Evolutionary conservation across 2,329 filamentous ascomycete species (phyloP).

Genomic region (Xylaria hypoxylon): DNA sequence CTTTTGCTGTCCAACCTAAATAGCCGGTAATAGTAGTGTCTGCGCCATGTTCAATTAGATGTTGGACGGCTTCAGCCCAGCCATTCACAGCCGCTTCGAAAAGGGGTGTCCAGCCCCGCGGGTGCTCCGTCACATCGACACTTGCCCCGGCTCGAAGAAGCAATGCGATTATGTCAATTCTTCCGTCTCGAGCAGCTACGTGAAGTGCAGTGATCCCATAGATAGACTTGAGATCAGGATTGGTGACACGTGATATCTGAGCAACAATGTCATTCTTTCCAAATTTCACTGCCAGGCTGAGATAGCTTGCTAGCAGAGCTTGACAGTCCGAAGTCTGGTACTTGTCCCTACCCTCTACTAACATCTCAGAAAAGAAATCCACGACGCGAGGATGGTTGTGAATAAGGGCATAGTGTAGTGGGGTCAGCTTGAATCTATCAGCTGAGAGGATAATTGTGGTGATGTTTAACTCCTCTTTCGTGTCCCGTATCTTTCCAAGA

Average conservation of each 20-base stretch:
- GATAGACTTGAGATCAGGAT: slow-evolving; percentile 28
- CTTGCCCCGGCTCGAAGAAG: not conserved
- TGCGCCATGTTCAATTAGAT: slow-evolving; percentile 48
- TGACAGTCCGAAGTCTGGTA: not conserved
- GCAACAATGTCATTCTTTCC: slow-evolving; percentile 4
- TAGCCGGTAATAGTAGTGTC: slow-evolving; percentile 42
- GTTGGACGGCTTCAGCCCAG: slow-evolving; percentile 41
- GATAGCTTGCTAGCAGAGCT: slow-evolving; percentile 8
- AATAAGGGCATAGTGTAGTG: slow-evolving; percentile 26
- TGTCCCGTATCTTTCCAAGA: not conserved
- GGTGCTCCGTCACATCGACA: slow-evolving; percentile 42
- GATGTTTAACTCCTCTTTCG: not conserved
- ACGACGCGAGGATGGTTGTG: not conserved
- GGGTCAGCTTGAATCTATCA: slow-evolving; percentile 20
- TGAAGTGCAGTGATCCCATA: slow-evolving; percentile 45
- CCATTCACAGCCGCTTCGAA: slow-evolving; percentile 49
- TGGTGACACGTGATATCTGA: slow-evolving; percentile 11
- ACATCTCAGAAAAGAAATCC: not conserved
- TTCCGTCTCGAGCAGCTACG: slow-evolving; percentile 43
- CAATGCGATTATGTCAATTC: slow-evolving; percentile 31
- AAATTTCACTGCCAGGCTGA: slow-evolving; percentile 13
- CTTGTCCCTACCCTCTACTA: not conserved
- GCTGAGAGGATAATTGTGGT: not conserved
- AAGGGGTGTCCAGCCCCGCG: slow-evolving; percentile 51
- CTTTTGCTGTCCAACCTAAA: slow-evolving; percentile 52